Evolutionary conservation across 169 alveolate genomes (phyloP).

Genomic region (Miamiensis avidus): DNA sequence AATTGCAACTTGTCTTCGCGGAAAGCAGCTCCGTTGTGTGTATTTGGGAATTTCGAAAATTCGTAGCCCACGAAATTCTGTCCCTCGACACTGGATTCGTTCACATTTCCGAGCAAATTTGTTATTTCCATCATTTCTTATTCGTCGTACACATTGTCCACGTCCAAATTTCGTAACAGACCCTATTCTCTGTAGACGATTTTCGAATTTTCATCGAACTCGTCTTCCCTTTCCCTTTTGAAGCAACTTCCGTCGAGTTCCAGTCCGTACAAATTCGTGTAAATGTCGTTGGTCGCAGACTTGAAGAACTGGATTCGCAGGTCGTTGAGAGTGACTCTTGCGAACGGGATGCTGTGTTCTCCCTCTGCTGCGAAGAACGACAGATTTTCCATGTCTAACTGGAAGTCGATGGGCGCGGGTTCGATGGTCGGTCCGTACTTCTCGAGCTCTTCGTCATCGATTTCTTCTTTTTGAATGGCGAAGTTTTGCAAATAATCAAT

Average conservation of each 20-base stretch:
- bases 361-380: slow-evolving; percentile 31
- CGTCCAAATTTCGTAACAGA: slow-evolving; percentile 1
- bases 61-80: slow-evolving; percentile 15
- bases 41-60: slow-evolving; percentile 5
- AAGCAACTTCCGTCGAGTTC: slow-evolving; percentile 23
- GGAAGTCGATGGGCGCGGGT: slow-evolving; percentile 21
- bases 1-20: slow-evolving; percentile 7
- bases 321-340: slow-evolving; percentile 24
- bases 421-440: neutral
- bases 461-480: slow-evolving; percentile 19
- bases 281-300: slow-evolving; percentile 11
- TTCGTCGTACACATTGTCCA: slow-evolving; percentile 1
- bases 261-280: slow-evolving; percentile 19
- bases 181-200: neutral
- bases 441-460: slow-evolving; percentile 1
- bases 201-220: neutral
- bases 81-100: neutral
- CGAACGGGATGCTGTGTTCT: slow-evolving; percentile 37
- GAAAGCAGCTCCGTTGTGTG: neutral
- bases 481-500: neutral
- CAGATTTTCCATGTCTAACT: slow-evolving; percentile 42
- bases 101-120: slow-evolving; percentile 3
- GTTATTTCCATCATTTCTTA: neutral
- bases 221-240: neutral
- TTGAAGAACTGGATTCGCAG: slow-evolving; percentile 32